Conservation (phyloP, 163 green algal genomes). For the Coccomyxa subellipsoidea region DNA sequence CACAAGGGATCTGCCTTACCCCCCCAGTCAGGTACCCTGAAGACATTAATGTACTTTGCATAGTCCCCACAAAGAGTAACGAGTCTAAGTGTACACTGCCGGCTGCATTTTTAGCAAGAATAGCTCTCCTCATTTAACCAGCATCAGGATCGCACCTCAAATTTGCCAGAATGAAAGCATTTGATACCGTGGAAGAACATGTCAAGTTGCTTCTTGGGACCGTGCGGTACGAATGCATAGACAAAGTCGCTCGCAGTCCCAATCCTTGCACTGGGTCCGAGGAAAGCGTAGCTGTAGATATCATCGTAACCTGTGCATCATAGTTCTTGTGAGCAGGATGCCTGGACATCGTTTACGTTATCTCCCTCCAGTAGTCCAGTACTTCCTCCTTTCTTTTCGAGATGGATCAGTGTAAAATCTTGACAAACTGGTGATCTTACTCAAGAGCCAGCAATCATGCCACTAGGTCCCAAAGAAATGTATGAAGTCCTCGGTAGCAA, state of each 20-base stretch:
- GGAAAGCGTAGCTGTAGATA: neutral
- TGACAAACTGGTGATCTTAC: too few species aligned
- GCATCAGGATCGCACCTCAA: neutral
- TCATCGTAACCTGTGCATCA: neutral
- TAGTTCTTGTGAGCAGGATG: neutral
- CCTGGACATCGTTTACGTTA: too few species aligned
- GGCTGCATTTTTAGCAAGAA: neutral
- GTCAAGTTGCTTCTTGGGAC: neutral
- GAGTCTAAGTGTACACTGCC: too few species aligned
- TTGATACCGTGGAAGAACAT: conserved; percentile 9
- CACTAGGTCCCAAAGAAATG: too few species aligned
- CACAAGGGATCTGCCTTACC: too few species aligned
- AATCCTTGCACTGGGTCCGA: neutral
- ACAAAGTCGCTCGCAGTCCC: neutral
- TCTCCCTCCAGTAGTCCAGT: too few species aligned
- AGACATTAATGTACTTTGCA: too few species aligned
- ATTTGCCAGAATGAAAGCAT: neutral
- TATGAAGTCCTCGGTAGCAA: too few species aligned
- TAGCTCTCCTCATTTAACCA: neutral
- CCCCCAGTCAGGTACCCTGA: too few species aligned
- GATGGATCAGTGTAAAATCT: too few species aligned
- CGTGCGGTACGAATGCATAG: neutral
- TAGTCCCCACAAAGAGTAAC: neutral
- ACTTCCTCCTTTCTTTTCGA: too few species aligned
- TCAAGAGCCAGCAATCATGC: too few species aligned